Percentiles rank a stretch among this genome's conserved stretches.
Evolutionary conservation across 805 yeast species (phyloP).

Genomic region (Candida andamanensis): DNA sequence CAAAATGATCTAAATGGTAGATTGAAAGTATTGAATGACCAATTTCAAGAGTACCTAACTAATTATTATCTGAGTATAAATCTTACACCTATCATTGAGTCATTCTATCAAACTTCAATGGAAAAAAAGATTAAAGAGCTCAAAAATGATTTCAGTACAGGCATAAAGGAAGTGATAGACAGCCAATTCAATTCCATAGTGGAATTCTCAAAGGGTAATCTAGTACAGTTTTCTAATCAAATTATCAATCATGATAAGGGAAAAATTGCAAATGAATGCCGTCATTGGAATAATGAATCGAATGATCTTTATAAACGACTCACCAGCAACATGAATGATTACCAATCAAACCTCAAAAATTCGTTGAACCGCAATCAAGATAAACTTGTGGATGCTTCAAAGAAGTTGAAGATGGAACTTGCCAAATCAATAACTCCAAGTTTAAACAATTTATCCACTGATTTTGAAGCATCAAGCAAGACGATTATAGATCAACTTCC

Average conservation of each 20-base stretch:
- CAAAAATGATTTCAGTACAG: slow-evolving; percentile 1
- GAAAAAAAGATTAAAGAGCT: slow-evolving; percentile 1
- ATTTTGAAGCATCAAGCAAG: slow-evolving; percentile 1
- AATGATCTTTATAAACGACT: slow-evolving; percentile 9
- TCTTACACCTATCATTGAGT: slow-evolving; percentile 4
- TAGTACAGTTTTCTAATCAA: slow-evolving; percentile 4
- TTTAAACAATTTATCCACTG: slow-evolving; percentile 3
- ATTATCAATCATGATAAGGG: slow-evolving; percentile 6
- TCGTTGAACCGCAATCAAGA: slow-evolving; percentile 7
- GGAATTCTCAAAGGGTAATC: slow-evolving; percentile 2
- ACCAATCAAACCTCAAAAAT: slow-evolving; percentile 7
- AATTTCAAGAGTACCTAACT: slow-evolving; percentile 8
- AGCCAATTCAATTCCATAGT: slow-evolving; percentile 1
- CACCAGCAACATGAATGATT: slow-evolving; percentile 4
- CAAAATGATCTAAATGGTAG: slow-evolving; percentile 7
- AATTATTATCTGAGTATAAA: slow-evolving; percentile 5
- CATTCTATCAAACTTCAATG: slow-evolving; percentile 2
- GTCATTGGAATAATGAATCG: slow-evolving; percentile 11
- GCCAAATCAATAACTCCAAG: slow-evolving; percentile 6
- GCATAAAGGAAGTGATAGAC: not conserved
- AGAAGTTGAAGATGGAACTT: slow-evolving; percentile 3
- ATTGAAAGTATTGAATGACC: slow-evolving; percentile 5
- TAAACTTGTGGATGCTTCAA: slow-evolving; percentile 3
- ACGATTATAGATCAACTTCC: slow-evolving; percentile 3
- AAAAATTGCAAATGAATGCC: slow-evolving; percentile 6